Conservation (phyloP, 2,329 filamentous ascomycete species). For the Chaetomiaceae sp. region DNA sequence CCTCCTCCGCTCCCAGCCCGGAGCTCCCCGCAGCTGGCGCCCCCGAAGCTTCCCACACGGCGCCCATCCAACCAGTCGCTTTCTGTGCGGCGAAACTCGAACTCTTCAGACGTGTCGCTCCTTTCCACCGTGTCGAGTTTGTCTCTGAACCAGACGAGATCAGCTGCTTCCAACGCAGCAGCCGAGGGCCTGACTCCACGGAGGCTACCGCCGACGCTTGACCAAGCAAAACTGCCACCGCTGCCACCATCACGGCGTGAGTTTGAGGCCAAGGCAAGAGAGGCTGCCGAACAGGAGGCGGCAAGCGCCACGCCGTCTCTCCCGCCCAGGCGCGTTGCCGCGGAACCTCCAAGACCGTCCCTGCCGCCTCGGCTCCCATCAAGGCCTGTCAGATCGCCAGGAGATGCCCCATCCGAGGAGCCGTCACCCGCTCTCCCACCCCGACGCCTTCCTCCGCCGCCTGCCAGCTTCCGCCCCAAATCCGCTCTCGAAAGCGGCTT, state of each 20-base stretch:
- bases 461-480: conserved; percentile 28
- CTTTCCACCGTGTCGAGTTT: conserved; percentile 48
- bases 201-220: conserved; percentile 50
- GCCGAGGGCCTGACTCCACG: conserved; percentile 36
- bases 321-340: conserved; percentile 33
- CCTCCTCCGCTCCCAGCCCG: conserved; percentile 34
- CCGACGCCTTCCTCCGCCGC: conserved; percentile 36
- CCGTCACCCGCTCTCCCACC: conserved; percentile 42
- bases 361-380: conserved; percentile 47
- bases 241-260: conserved; percentile 52
- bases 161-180: conserved; percentile 43
- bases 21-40: conserved; percentile 33
- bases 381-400: conserved; percentile 36
- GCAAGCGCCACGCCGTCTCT: conserved; percentile 26
- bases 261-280: conserved; percentile 41
- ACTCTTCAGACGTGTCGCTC: conserved; percentile 51
- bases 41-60: conserved; percentile 47
- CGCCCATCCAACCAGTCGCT: conserved; percentile 39
- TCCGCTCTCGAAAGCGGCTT: conserved; percentile 28
- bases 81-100: conserved; percentile 46
- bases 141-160: conserved; percentile 41
- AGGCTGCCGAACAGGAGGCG: conserved; percentile 27
- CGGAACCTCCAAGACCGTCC: conserved; percentile 31
- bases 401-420: conserved; percentile 46
- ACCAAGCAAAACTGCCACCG: conserved; percentile 50